Evolutionary conservation across 2,329 filamentous ascomycete genomes (phyloP).

Genomic region (Xylaria sp.): DNA sequence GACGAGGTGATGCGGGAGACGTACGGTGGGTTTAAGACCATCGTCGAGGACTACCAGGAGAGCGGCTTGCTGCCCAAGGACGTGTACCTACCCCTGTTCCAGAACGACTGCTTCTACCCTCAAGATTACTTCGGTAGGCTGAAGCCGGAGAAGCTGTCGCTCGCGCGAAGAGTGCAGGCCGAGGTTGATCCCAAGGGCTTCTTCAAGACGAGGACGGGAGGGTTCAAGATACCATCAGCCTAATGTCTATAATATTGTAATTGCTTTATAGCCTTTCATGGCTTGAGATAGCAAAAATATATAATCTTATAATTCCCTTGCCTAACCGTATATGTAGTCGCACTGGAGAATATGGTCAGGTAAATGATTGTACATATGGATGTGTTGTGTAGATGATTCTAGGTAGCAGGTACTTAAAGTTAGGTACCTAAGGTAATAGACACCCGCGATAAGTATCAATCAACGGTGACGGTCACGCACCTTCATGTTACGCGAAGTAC

Average conservation of each 20-base stretch:
- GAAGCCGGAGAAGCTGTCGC: slow-evolving; percentile 41
- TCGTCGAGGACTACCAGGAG: slow-evolving; percentile 41
- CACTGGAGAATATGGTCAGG: no score
- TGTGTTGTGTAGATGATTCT: no score
- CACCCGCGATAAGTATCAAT: no score
- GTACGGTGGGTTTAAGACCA: slow-evolving; percentile 42
- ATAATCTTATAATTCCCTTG: background rate
- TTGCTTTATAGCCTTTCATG: background rate
- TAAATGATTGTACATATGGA: no score
- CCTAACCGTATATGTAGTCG: background rate
- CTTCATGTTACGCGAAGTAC: no score
- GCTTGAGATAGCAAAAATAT: slow-evolving; percentile 2
- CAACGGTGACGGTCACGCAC: no score
- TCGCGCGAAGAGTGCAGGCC: slow-evolving; percentile 44
- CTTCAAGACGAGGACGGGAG: slow-evolving; percentile 47
- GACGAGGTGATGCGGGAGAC: slow-evolving; percentile 46
- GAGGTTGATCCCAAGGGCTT: slow-evolving; percentile 48
- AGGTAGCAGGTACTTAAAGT: background rate
- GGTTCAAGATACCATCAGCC: slow-evolving; percentile 45
- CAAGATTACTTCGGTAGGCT: slow-evolving; percentile 52
- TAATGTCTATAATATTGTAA: background rate
- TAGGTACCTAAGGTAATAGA: background rate
- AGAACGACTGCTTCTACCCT: slow-evolving; percentile 50
- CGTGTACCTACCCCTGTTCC: slow-evolving; percentile 49
- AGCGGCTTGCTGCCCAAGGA: slow-evolving; percentile 43